phyloP scores from a whole-genome alignment of 2,329 filamentous ascomycete species.

The Dothistroma septosporum region DNA sequence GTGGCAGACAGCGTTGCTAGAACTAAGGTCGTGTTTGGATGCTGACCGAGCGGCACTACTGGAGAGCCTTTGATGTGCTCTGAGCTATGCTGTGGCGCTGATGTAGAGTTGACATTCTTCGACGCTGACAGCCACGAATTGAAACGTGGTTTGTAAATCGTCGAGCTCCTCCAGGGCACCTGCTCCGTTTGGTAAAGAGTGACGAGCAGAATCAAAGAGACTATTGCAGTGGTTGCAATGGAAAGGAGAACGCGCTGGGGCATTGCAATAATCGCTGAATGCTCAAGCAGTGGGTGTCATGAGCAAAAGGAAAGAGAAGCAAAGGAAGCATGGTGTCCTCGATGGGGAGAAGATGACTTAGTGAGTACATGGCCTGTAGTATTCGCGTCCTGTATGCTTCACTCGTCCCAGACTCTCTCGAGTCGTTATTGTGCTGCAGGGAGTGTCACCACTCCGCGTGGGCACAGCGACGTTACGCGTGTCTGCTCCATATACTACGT shows the following conservation, averaged over 20 bases:
- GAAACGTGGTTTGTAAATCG: background rate
- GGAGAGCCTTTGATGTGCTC: background rate
- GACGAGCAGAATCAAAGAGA: slow-evolving; percentile 4
- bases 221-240: background rate
- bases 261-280: background rate
- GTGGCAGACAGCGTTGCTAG: slow-evolving; percentile 15
- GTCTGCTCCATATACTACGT: background rate
- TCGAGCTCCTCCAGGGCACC: background rate
- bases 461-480: background rate
- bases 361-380: background rate
- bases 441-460: background rate
- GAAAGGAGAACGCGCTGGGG: background rate
- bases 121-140: background rate
- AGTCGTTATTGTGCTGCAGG: background rate
- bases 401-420: background rate
- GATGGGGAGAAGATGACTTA: background rate
- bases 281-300: slow-evolving; percentile 1
- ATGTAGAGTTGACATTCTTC: background rate
- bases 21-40: slow-evolving; percentile 14
- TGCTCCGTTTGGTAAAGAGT: background rate
- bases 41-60: no score
- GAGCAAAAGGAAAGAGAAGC: background rate
- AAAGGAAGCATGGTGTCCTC: background rate
- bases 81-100: background rate
- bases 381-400: background rate